phyloP scores from a whole-genome alignment of 768 basidiomycete genomes.

The Rhizopogon sp. region DNA sequence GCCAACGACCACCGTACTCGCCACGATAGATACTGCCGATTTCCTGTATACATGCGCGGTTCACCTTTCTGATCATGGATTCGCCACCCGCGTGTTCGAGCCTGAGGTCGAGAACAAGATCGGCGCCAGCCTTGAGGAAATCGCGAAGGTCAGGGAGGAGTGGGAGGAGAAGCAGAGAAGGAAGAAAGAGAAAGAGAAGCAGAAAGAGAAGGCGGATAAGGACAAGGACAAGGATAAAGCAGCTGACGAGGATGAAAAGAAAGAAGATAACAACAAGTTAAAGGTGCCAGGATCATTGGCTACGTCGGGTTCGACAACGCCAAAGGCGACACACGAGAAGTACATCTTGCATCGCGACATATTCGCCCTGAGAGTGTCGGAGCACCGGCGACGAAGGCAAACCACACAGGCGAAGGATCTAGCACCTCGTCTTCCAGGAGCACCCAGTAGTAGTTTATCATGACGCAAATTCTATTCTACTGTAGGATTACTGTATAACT shows the following conservation, averaged over 20 bases:
- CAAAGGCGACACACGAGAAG: conserved; percentile 56
- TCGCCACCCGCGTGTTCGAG: conserved; percentile 52
- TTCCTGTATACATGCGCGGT: conserved; percentile 80
- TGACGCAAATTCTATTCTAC: conserved; percentile 2
- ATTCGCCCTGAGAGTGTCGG: conserved; percentile 73
- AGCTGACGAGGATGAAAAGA: conserved; percentile 32
- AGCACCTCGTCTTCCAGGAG: conserved; percentile 65
- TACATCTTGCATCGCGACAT: conserved; percentile 81
- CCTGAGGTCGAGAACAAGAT: conserved; percentile 32
- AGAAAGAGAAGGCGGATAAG: conserved; percentile 36
- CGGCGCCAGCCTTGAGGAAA: conserved; percentile 57
- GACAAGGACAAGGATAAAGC: conserved; percentile 23
- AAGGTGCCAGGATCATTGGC: conserved; percentile 18
- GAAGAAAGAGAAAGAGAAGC: conserved; percentile 52
- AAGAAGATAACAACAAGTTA: conserved; percentile 26
- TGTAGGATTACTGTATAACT: neutral
- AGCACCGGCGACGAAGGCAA: conserved; percentile 69
- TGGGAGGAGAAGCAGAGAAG: conserved; percentile 72
- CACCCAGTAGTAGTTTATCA: conserved; percentile 34
- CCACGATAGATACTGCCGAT: conserved; percentile 77
- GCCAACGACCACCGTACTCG: conserved; percentile 79
- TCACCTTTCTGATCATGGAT: conserved; percentile 80
- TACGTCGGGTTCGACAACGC: conserved; percentile 25
- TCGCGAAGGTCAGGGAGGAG: conserved; percentile 71
- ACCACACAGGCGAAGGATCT: conserved; percentile 62